Conservation (phyloP, 2,329 filamentous ascomycete genomes). For the Anisogramma anomala region DNA sequence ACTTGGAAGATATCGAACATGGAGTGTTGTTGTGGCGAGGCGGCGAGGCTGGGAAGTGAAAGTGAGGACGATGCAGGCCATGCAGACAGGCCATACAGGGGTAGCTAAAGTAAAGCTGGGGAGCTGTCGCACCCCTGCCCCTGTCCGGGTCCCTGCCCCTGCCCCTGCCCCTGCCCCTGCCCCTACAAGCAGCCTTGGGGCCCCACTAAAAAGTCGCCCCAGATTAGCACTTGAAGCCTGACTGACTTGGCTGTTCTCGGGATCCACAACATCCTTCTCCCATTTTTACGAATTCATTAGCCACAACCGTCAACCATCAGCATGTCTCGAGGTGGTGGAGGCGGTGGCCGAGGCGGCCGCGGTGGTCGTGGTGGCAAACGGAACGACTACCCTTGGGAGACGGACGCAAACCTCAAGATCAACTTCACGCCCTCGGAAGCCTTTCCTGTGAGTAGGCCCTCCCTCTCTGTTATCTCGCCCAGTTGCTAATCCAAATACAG, state of each 20-base stretch:
- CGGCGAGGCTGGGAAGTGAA: neutral
- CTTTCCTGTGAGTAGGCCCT: slow-evolving; percentile 36
- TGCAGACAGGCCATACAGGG: neutral
- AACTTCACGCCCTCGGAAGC: slow-evolving; percentile 47
- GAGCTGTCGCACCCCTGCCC: slow-evolving; percentile 1
- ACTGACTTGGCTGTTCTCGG: neutral
- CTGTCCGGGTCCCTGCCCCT: too few species aligned
- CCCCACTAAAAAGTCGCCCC: slow-evolving; percentile 12
- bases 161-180: too few species aligned
- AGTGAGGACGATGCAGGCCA: neutral
- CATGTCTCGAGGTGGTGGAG: slow-evolving; percentile 44
- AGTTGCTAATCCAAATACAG: slow-evolving; percentile 21
- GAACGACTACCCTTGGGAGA: slow-evolving; percentile 41
- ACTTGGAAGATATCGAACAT: too few species aligned
- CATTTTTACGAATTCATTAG: neutral
- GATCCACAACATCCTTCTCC: neutral
- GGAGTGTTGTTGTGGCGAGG: too few species aligned
- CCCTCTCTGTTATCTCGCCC: neutral
- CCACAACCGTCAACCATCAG: neutral
- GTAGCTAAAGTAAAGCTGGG: too few species aligned
- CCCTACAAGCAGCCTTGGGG: too few species aligned
- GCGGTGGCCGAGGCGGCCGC: slow-evolving; percentile 35
- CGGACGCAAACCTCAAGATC: slow-evolving; percentile 36
- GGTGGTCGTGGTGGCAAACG: slow-evolving; percentile 35
- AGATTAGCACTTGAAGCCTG: neutral